These are phyloP conservation scores for Amylocarpus encephaloides DNA, from an alignment of 2,329 filamentous ascomycete species.

Conservation along the genomic window DNA sequence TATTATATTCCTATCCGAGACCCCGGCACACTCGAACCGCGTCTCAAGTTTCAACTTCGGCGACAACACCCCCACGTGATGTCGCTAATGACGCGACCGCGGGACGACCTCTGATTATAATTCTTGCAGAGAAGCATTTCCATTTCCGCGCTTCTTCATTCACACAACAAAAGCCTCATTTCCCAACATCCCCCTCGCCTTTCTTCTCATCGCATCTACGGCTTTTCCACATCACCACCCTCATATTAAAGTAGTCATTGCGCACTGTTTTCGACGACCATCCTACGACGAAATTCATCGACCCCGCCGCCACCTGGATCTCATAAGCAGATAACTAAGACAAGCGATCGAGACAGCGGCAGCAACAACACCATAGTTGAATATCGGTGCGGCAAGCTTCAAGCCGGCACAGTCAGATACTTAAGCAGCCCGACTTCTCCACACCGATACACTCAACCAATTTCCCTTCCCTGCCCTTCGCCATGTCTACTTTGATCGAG, in stretches of 20 bases:
- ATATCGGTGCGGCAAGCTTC: too few relatives aligned
- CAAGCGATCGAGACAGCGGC: constrained; percentile 1
- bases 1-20: too few relatives aligned
- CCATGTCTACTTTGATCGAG: constrained; percentile 72
- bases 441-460: constrained; percentile 20
- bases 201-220: too few relatives aligned
- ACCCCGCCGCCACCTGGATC: not conserved
- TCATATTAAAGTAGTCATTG: not conserved
- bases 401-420: too few relatives aligned
- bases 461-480: constrained; percentile 15
- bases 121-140: not conserved
- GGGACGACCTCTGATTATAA: too few relatives aligned
- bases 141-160: not conserved
- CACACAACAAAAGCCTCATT: not conserved
- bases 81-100: too few relatives aligned
- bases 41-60: too few relatives aligned
- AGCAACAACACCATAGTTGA: too few relatives aligned
- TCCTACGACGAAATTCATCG: not conserved
- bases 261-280: not conserved
- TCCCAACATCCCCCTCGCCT: too few relatives aligned
- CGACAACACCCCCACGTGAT: too few relatives aligned
- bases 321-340: constrained; percentile 5
- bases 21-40: too few relatives aligned
- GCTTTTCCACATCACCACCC: not conserved
- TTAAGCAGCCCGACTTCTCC: not conserved